These are phyloP conservation scores for Chlorencoelia australis DNA, from an alignment of 2,329 filamentous ascomycete genomes.

Conservation along the genomic window DNA sequence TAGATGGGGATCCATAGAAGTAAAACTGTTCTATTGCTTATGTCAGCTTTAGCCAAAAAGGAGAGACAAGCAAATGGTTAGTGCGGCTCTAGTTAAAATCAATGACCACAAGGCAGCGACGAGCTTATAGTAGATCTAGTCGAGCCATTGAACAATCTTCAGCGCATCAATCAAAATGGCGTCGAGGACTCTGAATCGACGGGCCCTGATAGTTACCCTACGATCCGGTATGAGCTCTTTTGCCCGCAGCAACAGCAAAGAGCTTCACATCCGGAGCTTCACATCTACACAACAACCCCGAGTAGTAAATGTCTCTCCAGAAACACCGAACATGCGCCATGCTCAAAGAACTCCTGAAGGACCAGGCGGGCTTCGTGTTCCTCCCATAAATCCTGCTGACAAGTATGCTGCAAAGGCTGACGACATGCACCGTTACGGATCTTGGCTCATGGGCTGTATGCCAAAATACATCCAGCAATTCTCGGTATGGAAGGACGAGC, in stretches of 20 bases:
- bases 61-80: no score
- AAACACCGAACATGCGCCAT: slow-evolving; percentile 54
- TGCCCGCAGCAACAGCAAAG: slow-evolving; percentile 18
- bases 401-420: slow-evolving; percentile 84
- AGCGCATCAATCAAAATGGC: slow-evolving; percentile 40
- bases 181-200: slow-evolving; percentile 47
- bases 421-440: slow-evolving; percentile 83
- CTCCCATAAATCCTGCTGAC: slow-evolving; percentile 84
- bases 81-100: no score
- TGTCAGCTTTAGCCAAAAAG: no score
- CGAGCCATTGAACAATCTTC: slow-evolving; percentile 27
- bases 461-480: slow-evolving; percentile 99
- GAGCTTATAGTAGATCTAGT: no score
- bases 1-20: no score
- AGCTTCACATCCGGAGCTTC: slow-evolving; percentile 26
- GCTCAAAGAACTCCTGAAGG: slow-evolving; percentile 39
- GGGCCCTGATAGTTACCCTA: slow-evolving; percentile 45
- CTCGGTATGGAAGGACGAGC: slow-evolving; percentile 98
- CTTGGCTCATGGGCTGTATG: slow-evolving; percentile 92
- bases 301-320: slow-evolving; percentile 42
- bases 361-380: slow-evolving; percentile 56
- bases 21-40: no score
- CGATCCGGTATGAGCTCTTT: slow-evolving; percentile 36
- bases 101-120: no score
- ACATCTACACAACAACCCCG: slow-evolving; percentile 28